Evolutionary conservation across 1,284 basidiomycete genomes (phyloP).

Genomic region (Boletus subluridellus): DNA sequence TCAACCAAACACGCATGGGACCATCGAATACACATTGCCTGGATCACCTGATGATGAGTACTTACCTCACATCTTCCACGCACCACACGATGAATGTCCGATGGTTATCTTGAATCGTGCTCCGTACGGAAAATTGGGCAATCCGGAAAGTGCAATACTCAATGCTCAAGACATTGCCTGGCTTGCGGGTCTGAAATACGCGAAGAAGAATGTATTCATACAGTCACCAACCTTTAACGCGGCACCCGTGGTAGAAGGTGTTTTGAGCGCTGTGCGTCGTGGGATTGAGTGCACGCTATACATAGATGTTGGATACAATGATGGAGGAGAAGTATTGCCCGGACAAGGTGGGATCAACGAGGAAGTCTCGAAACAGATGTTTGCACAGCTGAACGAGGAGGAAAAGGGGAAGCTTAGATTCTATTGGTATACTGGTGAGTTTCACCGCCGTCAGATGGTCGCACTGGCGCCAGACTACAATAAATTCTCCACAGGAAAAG

Average conservation of each 20-base stretch:
- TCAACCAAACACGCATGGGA: slow-evolving; percentile 35
- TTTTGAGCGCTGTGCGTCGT: slow-evolving; percentile 62
- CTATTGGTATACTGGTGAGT: slow-evolving; percentile 57
- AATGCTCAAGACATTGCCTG: slow-evolving; percentile 76
- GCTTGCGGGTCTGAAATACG: slow-evolving; percentile 69
- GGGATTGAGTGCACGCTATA: slow-evolving; percentile 67
- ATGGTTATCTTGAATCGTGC: slow-evolving; percentile 72
- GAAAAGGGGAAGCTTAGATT: slow-evolving; percentile 59
- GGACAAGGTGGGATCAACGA: slow-evolving; percentile 82
- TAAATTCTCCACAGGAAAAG: slow-evolving; percentile 48
- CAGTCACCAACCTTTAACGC: slow-evolving; percentile 79
- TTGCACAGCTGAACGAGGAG: slow-evolving; percentile 49
- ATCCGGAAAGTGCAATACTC: slow-evolving; percentile 42
- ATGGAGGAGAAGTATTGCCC: slow-evolving; percentile 68
- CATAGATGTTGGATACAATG: slow-evolving; percentile 69
- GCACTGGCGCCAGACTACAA: slow-evolving; percentile 18
- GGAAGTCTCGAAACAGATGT: slow-evolving; percentile 67
- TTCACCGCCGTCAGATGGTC: background rate
- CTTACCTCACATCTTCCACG: slow-evolving; percentile 49
- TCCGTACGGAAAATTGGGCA: slow-evolving; percentile 50
- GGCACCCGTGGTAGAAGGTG: slow-evolving; percentile 60
- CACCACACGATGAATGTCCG: slow-evolving; percentile 60
- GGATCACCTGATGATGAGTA: slow-evolving; percentile 34
- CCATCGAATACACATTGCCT: slow-evolving; percentile 29
- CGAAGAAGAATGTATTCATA: slow-evolving; percentile 69